Conservation (phyloP, 257 asterid genomes). For the Hygrophila difformis region DNA sequence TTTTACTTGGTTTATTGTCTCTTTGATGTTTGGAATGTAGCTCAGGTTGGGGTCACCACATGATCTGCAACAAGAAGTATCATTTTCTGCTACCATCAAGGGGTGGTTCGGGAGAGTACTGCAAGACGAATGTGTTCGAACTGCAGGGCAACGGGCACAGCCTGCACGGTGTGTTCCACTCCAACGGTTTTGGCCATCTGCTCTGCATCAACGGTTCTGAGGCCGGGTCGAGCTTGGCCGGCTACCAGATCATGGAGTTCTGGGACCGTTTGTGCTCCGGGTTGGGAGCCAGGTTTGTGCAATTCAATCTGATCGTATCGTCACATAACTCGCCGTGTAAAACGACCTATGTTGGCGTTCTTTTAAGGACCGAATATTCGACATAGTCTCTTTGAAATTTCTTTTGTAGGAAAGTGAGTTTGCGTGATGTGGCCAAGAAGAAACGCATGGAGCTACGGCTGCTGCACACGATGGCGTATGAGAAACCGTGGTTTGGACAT, state of each 20-base stretch:
- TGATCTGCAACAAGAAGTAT: conserved; percentile 88
- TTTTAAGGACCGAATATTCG: too few relatives aligned
- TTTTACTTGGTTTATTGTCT: not conserved
- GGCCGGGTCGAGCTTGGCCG: conserved; percentile 51
- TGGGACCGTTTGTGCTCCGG: conserved; percentile 92
- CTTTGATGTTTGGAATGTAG: conserved; percentile 22
- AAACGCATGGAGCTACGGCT: conserved; percentile 79
- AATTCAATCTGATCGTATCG: not conserved
- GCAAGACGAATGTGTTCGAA: conserved; percentile 53
- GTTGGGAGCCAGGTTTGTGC: conserved; percentile 67
- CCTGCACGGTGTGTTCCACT: conserved; percentile 88
- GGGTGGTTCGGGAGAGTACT: conserved; percentile 18
- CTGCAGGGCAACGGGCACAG: conserved; percentile 46
- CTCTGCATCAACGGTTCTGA: conserved; percentile 72
- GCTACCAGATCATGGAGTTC: conserved; percentile 82
- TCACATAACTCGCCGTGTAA: too few relatives aligned
- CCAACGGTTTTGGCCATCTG: conserved; percentile 94
- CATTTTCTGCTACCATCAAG: conserved; percentile 80
- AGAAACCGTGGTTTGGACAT: conserved; percentile 80
- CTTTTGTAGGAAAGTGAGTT: conserved; percentile 70
- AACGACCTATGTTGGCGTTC: too few relatives aligned
- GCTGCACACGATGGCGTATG: conserved; percentile 61
- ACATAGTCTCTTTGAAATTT: not conserved
- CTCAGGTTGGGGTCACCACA: conserved; percentile 93
- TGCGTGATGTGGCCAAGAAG: conserved; percentile 62